These are phyloP conservation scores for Oryza rufipogon DNA, from an alignment of 176 grass and related monocot genomes.

Conservation along the genomic window DNA sequence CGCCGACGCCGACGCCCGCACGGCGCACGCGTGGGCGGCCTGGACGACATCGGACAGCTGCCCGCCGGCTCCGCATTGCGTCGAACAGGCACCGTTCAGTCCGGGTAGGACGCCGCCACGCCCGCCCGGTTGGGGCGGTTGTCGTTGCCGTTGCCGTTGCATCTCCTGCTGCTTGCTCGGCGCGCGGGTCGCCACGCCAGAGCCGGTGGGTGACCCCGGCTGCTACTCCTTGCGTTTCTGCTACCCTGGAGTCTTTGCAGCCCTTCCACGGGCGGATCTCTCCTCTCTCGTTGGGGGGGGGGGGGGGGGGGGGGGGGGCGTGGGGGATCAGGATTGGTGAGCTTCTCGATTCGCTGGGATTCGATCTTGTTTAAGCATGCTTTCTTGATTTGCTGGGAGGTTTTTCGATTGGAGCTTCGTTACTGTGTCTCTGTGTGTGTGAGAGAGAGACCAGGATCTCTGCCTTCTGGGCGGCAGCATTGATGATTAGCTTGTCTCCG, in stretches of 20 bases:
- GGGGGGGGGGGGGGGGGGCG: no score
- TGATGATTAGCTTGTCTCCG: constrained; percentile 8
- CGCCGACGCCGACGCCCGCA: constrained; percentile 23
- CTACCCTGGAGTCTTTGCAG: no score
- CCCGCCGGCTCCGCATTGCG: constrained; percentile 32
- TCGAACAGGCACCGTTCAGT: not conserved
- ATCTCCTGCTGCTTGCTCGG: not conserved
- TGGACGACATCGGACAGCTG: not conserved
- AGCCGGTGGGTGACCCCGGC: not conserved
- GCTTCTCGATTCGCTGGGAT: constrained; percentile 27
- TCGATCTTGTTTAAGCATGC: not conserved
- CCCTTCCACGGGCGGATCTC: constrained; percentile 35
- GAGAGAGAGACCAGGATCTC: not conserved
- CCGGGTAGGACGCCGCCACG: not conserved
- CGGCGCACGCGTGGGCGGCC: not conserved
- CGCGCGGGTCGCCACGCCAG: not conserved
- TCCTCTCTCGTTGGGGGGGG: not conserved
- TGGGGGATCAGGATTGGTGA: not conserved
- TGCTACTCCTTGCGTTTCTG: no score
- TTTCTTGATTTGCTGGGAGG: not conserved
- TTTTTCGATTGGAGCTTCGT: not conserved
- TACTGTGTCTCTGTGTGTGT: no score
- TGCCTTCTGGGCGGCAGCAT: constrained; percentile 34
- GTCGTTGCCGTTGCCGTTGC: not conserved
- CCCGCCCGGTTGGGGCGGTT: not conserved